Percentiles rank a stretch among this genome's conserved stretches.
phyloP scores from a whole-genome alignment of 208 protist species.

The Trypanosomatidae sp. region DNA sequence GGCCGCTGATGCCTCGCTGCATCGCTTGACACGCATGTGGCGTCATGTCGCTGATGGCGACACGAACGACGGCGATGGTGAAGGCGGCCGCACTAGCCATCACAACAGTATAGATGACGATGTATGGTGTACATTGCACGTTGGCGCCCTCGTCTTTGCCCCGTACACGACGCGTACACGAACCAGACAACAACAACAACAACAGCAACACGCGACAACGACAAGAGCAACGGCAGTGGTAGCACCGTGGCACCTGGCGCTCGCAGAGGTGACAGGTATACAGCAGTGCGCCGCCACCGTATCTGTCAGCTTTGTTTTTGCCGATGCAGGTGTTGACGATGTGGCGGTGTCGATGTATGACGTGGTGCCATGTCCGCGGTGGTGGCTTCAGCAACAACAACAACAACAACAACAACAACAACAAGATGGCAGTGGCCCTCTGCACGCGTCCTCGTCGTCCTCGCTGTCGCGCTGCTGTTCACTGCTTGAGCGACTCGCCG shows the following conservation, averaged over 20 bases:
- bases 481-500: not conserved
- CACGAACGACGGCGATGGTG: not conserved
- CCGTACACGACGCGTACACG: constrained; percentile 4
- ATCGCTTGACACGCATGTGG: not conserved
- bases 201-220: no score
- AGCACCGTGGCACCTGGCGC: constrained; percentile 6
- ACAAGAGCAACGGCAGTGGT: not conserved
- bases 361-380: constrained; percentile 33
- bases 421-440: not conserved
- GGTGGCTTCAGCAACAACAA: constrained; percentile 7
- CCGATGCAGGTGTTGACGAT: constrained; percentile 57
- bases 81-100: not conserved
- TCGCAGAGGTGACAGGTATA: constrained; percentile 57
- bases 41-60: not conserved
- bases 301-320: constrained; percentile 36
- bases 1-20: not conserved
- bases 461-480: not conserved
- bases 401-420: not conserved
- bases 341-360: constrained; percentile 45
- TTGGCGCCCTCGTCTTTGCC: constrained; percentile 14
- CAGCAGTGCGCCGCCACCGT: constrained; percentile 44
- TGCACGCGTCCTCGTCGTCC: not conserved
- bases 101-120: not conserved
- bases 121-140: not conserved
- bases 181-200: not conserved